Evolutionary conservation across 1,139 yeast species (phyloP).

Genomic region (Kurtzmaniella quercitrusa): DNA sequence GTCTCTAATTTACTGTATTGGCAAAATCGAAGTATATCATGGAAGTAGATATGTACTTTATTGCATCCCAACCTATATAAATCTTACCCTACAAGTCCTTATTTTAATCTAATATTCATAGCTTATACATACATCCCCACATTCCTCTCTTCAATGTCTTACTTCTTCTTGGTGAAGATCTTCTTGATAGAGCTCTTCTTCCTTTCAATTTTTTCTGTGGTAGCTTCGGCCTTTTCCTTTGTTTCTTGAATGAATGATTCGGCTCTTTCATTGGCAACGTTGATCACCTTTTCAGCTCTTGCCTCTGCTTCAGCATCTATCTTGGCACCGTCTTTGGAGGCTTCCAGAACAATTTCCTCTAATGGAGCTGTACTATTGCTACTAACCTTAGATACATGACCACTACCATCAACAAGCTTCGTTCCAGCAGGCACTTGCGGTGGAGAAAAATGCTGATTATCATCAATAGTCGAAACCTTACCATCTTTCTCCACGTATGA

Average conservation of each 20-base stretch:
- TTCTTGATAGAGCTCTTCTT: slow-evolving; percentile 20
- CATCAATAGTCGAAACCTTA: slow-evolving; percentile 33
- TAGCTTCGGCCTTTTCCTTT: slow-evolving; percentile 9
- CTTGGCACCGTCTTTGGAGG: slow-evolving; percentile 1
- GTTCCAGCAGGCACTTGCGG: slow-evolving; percentile 1
- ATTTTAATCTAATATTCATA: no score
- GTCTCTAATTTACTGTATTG: no score
- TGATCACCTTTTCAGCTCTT: background rate
- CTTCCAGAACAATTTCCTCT: slow-evolving; percentile 1
- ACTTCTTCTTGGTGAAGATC: slow-evolving; percentile 18
- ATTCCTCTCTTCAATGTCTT: background rate
- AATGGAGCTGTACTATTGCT: slow-evolving; percentile 1
- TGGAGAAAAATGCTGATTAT: slow-evolving; percentile 26
- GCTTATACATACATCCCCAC: no score
- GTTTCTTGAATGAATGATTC: slow-evolving; percentile 7
- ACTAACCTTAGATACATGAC: background rate
- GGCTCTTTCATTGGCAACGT: background rate
- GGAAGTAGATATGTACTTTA: no score
- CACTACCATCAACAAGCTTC: background rate
- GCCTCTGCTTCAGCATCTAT: slow-evolving; percentile 1
- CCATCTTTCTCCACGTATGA: slow-evolving; percentile 9
- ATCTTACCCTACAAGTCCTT: no score
- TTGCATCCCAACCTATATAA: no score
- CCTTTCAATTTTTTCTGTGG: slow-evolving; percentile 9
- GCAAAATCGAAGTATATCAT: no score